Base-by-base conservation (phyloP, 208 protist species). In the Crithidia fasciculata region DNA sequence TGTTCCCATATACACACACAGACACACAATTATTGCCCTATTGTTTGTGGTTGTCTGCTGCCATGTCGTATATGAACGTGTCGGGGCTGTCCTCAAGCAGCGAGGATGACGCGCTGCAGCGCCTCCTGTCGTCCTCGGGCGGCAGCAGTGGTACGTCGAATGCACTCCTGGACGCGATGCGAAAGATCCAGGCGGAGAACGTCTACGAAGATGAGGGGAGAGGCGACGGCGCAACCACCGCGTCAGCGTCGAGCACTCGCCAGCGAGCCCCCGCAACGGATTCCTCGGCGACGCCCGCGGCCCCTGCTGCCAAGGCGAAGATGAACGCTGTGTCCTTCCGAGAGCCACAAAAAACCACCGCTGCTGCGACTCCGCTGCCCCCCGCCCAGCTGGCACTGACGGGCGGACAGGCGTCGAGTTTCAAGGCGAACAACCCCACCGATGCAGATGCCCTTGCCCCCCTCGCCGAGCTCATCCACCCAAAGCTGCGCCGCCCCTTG, bases 401-500 rank as follows among this genome's bases (percentile, higher is more conserved):
- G 0, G 36, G 36, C 50, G 18, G 6, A 7, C 61, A 72, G 19
- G 54, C 70, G 8, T 80, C 75, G 9, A 72, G 72, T 43, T 92
- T 92, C 74, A 74, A 70, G 8, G 86, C 86, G 5, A 84, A 87
- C 57, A 82, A 85, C 63, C 74, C 77, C 3, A 68, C 63, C 18
- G 75, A 87, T 44, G 53, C 82, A 0, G 85, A 90, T 3, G 66
- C 54, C 9, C 71, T 94, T 12, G 82, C 86, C 16, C 69, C 75
- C 15, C 61, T 93, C 16, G 59, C 59, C 15, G 84, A 93, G 12
- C 76, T 95, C 53, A 71, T 93, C 40, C 92, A 96, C 77, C 74
- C 67, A 3, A 94, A 94, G 60, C 76, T 96, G 18, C 65, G 81
- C 45, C 85, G 92, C 7, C 81, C 89, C 18, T 67, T 94, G 28